These are phyloP conservation scores for Parathielavia appendiculata DNA, from an alignment of 495 filamentous ascomycete species.

Conservation along the genomic window DNA sequence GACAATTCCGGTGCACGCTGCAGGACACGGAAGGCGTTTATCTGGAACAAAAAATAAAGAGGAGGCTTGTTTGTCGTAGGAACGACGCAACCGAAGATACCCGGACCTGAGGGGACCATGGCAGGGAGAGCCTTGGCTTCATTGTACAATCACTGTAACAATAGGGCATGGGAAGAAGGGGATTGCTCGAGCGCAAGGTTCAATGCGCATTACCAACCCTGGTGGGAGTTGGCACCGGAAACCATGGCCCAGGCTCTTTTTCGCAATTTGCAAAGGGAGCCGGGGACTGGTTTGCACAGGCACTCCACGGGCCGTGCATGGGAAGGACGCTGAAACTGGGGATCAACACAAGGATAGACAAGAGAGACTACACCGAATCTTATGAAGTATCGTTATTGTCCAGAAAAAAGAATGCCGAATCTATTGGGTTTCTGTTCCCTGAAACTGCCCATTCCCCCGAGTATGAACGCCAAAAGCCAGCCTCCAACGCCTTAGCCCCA, in stretches of 20 bases:
- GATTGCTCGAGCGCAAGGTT: background rate
- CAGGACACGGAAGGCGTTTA: conserved; percentile 83
- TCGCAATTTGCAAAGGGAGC: background rate
- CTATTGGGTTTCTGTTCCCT: background rate
- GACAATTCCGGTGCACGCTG: background rate
- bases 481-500: background rate
- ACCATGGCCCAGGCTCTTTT: background rate
- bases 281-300: background rate
- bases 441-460: background rate
- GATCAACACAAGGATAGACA: background rate
- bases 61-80: background rate
- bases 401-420: background rate
- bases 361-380: background rate
- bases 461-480: background rate
- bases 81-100: conserved; percentile 4
- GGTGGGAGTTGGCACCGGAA: background rate
- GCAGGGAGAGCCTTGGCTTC: background rate
- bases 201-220: background rate
- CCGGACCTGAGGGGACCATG: background rate
- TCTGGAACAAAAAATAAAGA: conserved; percentile 37
- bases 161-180: background rate
- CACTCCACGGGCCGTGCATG: background rate
- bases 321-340: background rate
- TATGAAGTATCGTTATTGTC: background rate
- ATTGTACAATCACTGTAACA: background rate